These are phyloP conservation scores for Adansonia grandidieri DNA, from an alignment of 441 rosid species.

Conservation along the genomic window DNA sequence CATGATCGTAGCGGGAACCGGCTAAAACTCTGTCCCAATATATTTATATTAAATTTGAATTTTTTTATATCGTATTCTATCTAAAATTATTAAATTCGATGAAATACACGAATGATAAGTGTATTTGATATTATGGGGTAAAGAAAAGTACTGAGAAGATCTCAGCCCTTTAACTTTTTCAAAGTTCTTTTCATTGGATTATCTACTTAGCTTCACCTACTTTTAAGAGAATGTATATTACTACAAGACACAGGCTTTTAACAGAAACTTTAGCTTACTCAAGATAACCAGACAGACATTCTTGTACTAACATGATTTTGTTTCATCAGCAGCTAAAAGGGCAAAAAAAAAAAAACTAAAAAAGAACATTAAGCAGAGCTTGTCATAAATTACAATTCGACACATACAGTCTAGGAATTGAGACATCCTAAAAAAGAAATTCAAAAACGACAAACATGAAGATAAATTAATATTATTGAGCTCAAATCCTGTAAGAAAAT, in stretches of 20 bases:
- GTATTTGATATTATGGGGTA: no score
- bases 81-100: no score
- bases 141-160: no score
- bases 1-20: not conserved
- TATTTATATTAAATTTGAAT: no score
- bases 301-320: not conserved
- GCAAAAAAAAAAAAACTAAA: not conserved
- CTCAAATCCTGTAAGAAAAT: slow-evolving; percentile 9
- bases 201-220: no score
- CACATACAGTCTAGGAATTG: not conserved
- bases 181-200: no score
- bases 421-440: not conserved
- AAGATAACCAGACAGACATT: not conserved
- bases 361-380: not conserved
- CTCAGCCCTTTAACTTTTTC: no score
- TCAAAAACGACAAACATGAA: not conserved
- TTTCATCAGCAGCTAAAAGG: not conserved
- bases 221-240: not conserved
- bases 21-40: no score
- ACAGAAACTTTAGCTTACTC: not conserved
- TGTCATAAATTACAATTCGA: not conserved
- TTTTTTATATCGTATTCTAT: no score
- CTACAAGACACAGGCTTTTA: not conserved
- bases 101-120: no score
- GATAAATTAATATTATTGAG: not conserved